These are phyloP conservation scores for Spiromastix sp. DNA, from an alignment of 2,329 filamentous ascomycete genomes.

Conservation along the genomic window DNA sequence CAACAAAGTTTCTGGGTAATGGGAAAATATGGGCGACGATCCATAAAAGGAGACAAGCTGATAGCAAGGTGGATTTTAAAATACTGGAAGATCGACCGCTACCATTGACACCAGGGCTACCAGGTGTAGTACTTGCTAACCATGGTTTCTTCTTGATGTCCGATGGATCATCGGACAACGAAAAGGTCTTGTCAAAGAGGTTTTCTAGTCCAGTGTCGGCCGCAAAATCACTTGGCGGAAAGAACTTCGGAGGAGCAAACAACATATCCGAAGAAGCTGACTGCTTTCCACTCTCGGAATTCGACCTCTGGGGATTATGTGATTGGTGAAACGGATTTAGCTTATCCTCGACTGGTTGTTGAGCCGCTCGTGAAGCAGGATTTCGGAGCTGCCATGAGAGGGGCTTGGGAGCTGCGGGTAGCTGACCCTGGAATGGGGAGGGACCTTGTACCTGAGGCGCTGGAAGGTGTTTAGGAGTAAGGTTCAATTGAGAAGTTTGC, in stretches of 20 bases:
- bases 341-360: constrained; percentile 26
- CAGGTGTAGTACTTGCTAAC: not conserved
- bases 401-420: constrained; percentile 31
- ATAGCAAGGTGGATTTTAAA: constrained; percentile 9
- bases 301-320: constrained; percentile 13
- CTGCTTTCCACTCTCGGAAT: constrained; percentile 9
- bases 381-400: constrained; percentile 31
- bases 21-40: constrained; percentile 22
- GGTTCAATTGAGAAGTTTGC: constrained; percentile 23
- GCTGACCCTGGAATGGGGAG: constrained; percentile 33
- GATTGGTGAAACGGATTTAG: constrained; percentile 28
- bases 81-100: constrained; percentile 3
- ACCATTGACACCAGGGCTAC: not conserved
- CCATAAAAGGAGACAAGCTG: constrained; percentile 22
- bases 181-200: constrained; percentile 37
- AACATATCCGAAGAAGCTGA: constrained; percentile 16
- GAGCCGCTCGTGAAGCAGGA: constrained; percentile 14
- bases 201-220: constrained; percentile 37
- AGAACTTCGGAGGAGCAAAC: constrained; percentile 38
- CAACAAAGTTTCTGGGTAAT: constrained; percentile 27
- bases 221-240: constrained; percentile 29
- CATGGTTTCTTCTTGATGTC: constrained; percentile 17
- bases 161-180: constrained; percentile 23
- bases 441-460: constrained; percentile 22
- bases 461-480: constrained; percentile 21